Evolutionary conservation across 2,329 filamentous ascomycete genomes (phyloP), one percentile per base, ranked within the genome.

Genomic region (Hypomyces rosellus): DNA sequence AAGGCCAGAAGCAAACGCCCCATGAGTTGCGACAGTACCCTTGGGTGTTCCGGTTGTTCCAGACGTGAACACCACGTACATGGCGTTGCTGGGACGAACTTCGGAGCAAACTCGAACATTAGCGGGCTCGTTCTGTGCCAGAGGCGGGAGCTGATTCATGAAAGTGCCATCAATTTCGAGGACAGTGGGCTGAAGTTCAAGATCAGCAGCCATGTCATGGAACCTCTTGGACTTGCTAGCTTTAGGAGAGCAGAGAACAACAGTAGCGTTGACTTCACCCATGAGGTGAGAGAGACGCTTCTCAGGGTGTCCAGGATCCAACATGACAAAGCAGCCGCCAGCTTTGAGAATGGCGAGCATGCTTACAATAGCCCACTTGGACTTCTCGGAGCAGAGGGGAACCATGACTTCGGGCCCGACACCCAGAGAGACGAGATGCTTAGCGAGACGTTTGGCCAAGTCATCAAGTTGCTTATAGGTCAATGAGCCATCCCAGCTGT

Each of bases 31-130:
- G 11, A 49, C 40, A 18, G 44, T 36, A 43, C 52, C 52, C 34
- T 54, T 54, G 11, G 52, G 52, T 33, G 25, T 34, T 2, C 52
- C 52, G 14, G 52, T 54, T 16, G 33, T 54, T 4, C 52, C 52
- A 20, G 52, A 54, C 12, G 52, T 54, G 38, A 51, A 54, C 13
- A 54, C 46, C 14, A 54, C 36, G 46, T 54, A 54, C 16, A 43
- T 42, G 18, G 45, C 18, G 14, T 18, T 14, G 22, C 40, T 18
- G 15, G 20, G 40, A 14, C 20, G 13, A 15, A 43, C 15, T 2
- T 38, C 36, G 2, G 36, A 38, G 36, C 16, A n/a, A 18, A 38
- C 16, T 38, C 14, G 14, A 38, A 38, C 6, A 38, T n/a, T 8
- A n/a, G 36, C 36, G 13, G 4, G 16, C 38, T 40, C 38, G 12